Evolutionary conservation across 129 eudicot species (phyloP).

Genomic region (Scalesia atractyloides): DNA sequence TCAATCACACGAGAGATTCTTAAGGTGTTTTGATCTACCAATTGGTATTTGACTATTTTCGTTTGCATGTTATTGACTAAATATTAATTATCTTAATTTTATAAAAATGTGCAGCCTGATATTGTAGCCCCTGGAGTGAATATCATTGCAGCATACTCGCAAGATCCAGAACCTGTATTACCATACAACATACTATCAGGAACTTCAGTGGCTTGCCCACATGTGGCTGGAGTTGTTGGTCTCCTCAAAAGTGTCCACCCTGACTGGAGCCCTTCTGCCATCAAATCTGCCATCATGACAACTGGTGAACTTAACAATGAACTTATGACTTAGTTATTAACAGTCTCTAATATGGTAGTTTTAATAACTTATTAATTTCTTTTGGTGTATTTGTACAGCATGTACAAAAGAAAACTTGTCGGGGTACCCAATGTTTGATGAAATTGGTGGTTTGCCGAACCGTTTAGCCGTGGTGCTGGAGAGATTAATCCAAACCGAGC

Average conservation of each 20-base stretch:
- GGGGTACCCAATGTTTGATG: no score
- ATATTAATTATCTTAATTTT: neutral
- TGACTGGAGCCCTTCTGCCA: constrained; percentile 79
- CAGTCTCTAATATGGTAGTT: constrained; percentile 3
- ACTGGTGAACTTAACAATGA: constrained; percentile 43
- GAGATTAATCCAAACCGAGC: no score
- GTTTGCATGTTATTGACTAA: neutral
- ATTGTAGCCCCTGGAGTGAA: constrained; percentile 87
- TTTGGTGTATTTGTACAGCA: no score
- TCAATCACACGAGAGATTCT: constrained; percentile 64
- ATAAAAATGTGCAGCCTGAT: constrained; percentile 61
- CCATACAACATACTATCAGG: constrained; percentile 51
- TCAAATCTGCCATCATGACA: constrained; percentile 88
- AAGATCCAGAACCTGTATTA: constrained; percentile 43
- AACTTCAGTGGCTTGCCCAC: constrained; percentile 95
- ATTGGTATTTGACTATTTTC: neutral
- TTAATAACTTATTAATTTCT: no score
- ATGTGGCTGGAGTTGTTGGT: constrained; percentile 75
- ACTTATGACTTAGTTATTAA: neutral
- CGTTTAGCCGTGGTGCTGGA: no score
- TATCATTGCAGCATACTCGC: constrained; percentile 65
- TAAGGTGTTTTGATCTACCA: constrained; percentile 47
- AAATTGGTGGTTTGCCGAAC: no score
- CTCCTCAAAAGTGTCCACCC: constrained; percentile 76
- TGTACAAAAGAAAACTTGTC: no score